Conservation (phyloP, 2,329 filamentous ascomycete genomes). For the Fusarium sacchari region DNA sequence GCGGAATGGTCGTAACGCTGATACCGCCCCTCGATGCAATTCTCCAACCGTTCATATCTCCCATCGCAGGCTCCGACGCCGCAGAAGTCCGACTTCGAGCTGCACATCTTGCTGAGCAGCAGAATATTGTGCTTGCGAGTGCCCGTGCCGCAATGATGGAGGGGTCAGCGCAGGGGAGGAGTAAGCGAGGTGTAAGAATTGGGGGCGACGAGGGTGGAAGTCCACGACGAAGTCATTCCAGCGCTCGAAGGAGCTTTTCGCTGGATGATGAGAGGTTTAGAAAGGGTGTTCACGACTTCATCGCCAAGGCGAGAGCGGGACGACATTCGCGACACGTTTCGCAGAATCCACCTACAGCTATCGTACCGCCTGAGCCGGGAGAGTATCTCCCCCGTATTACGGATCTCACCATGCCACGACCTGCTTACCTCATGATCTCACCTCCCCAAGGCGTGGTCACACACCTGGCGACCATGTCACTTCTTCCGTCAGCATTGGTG, state of each 20-base stretch:
- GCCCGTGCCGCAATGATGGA: slow-evolving; percentile 48
- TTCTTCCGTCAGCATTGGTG: slow-evolving; percentile 50
- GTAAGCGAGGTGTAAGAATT: slow-evolving; percentile 56
- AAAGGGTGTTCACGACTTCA: slow-evolving; percentile 59
- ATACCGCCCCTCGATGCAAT: slow-evolving; percentile 72
- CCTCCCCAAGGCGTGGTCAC: slow-evolving; percentile 71
- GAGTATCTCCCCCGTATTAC: slow-evolving; percentile 47
- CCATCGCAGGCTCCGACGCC: slow-evolving; percentile 64
- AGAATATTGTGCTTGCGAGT: slow-evolving; percentile 59
- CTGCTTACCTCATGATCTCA: slow-evolving; percentile 73
- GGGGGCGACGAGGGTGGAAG: slow-evolving; percentile 60
- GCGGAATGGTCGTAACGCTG: slow-evolving; percentile 80
- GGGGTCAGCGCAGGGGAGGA: slow-evolving; percentile 40
- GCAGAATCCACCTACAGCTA: slow-evolving; percentile 16
- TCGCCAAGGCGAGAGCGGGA: slow-evolving; percentile 52
- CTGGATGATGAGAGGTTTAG: slow-evolving; percentile 59
- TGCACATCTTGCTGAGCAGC: slow-evolving; percentile 71
- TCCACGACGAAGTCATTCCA: slow-evolving; percentile 53
- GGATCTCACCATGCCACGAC: slow-evolving; percentile 51
- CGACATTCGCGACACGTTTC: slow-evolving; percentile 30
- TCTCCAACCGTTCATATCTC: slow-evolving; percentile 65
- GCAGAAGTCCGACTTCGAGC: slow-evolving; percentile 78
- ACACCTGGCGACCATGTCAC: slow-evolving; percentile 70
- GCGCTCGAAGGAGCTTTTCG: slow-evolving; percentile 50
- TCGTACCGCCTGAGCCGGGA: slow-evolving; percentile 16